These are phyloP conservation scores for Coffea eugenioides DNA, from an alignment of 257 asterid species.

Conservation along the genomic window DNA sequence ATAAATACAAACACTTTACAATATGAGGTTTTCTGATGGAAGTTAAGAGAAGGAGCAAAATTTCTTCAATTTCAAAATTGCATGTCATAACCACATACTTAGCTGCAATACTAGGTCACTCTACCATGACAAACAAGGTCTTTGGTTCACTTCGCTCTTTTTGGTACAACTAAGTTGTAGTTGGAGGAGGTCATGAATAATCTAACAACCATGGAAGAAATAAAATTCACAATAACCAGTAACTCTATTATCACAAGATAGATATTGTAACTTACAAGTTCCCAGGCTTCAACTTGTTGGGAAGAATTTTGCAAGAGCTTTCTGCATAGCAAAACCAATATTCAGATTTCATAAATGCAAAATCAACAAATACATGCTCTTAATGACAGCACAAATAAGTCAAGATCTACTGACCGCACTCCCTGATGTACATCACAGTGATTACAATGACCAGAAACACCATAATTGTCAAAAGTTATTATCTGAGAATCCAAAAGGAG, in stretches of 20 bases:
- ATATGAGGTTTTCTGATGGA: background rate
- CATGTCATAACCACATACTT: background rate
- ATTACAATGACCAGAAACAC: constrained; percentile 93
- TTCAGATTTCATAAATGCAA: constrained; percentile 5
- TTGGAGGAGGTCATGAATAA: background rate
- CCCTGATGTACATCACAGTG: constrained; percentile 65
- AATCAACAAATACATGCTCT: background rate
- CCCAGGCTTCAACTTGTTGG: constrained; percentile 69
- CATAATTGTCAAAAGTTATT: constrained; percentile 73
- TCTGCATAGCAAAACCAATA: constrained; percentile 37
- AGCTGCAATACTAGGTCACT: background rate
- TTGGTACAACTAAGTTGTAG: background rate
- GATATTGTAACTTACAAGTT: constrained; percentile 45
- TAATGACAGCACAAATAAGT: background rate
- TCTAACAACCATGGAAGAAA: background rate
- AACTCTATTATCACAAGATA: background rate
- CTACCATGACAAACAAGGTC: background rate
- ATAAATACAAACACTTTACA: background rate
- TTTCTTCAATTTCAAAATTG: background rate
- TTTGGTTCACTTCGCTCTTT: background rate
- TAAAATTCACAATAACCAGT: background rate
- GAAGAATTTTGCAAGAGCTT: constrained; percentile 39
- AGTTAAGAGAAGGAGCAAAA: background rate
- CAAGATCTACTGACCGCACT: constrained; percentile 51
- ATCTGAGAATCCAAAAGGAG: constrained; percentile 43